Evolutionary conservation across 257 asterid species (phyloP).

Genomic region (Cordia subcordata): DNA sequence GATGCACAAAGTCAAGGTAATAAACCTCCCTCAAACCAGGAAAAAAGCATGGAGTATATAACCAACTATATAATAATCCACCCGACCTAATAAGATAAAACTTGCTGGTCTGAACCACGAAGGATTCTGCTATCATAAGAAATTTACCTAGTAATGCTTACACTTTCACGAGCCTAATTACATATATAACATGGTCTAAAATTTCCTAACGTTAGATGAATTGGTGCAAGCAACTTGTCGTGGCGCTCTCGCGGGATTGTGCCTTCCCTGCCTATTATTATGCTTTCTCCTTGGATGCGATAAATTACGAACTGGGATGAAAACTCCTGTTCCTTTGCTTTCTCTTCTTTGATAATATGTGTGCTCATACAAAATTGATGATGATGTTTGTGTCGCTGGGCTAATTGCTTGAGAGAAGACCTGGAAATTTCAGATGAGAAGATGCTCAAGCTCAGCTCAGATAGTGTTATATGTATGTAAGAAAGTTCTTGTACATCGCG

Average conservation of each 20-base stretch:
- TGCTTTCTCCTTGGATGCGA: conserved; percentile 43
- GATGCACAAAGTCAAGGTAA: no score
- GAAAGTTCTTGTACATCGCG: no score
- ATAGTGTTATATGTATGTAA: no score
- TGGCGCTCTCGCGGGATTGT: conserved; percentile 29
- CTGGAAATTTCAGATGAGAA: conserved; percentile 15
- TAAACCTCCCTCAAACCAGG: no score
- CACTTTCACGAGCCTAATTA: no score
- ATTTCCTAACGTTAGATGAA: conserved; percentile 39
- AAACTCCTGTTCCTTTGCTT: conserved; percentile 90
- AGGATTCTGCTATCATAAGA: no score
- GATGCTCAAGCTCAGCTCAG: background rate
- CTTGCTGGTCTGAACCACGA: no score
- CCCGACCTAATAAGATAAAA: no score
- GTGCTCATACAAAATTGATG: conserved; percentile 29
- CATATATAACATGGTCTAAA: conserved; percentile 4
- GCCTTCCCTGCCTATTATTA: conserved; percentile 44
- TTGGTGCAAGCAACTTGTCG: conserved; percentile 28
- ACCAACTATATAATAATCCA: no score
- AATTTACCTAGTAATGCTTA: no score
- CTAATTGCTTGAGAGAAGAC: conserved; percentile 35
- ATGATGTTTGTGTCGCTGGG: conserved; percentile 36
- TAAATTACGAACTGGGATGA: conserved; percentile 72
- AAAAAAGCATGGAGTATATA: no score
- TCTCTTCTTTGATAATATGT: conserved; percentile 47